Base-by-base conservation (phyloP, 2,329 filamentous ascomycete genomes). In the Cladophialophora psammophila region DNA sequence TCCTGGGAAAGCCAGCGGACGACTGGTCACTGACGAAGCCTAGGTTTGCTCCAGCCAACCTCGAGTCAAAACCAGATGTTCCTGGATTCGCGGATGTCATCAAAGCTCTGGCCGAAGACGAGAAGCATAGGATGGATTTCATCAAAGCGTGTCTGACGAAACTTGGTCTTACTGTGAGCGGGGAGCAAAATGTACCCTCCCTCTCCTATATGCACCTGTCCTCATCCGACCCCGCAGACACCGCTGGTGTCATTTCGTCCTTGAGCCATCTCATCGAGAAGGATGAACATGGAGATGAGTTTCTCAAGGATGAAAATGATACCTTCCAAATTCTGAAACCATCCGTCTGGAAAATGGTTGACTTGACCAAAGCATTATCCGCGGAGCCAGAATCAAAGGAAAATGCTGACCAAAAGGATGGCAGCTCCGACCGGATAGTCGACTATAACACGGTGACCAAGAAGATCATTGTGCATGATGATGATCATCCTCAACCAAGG, bases 171-270 rank as follows among this genome's bases (percentile, higher is more conserved):
- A 86, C 90, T 65, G 88, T 94, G 60, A 92, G 87, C 76, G 83
- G 89, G 70, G 88, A 92, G 57, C 84, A 88, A 72, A 84, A 86
- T 72, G 86, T 93, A 77, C 93, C 93, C 12, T 90, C 91, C 66
- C 87, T 97, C 42, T 96, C 94, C 69, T 87, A 85, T 72, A 83
- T 97, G 57, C 92, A 97, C 80, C 83, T 98, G 60, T 94, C 93
- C 50, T 90, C 91, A 66, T 78, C 88, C 58, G 81, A 88, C 71
- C 83, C 87, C 56, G 80, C 82, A 72, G 87, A 90, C 48, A 87
- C 93, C n/a, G 82, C 86, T 52, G 86, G 91, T 72, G 81, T 95
- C 34, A 79, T 96, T 31, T 81, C 85, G 61, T 85, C 85, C 1
- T 88, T 88, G 3, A 69, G 80, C 84, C 83, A 87, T 67, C 88